Percentiles rank a stretch among this genome's conserved stretches.
These are phyloP conservation scores for Neophaeococcomyces mojaviensis DNA, from an alignment of 2,329 filamentous ascomycete species.

Conservation along the genomic window DNA sequence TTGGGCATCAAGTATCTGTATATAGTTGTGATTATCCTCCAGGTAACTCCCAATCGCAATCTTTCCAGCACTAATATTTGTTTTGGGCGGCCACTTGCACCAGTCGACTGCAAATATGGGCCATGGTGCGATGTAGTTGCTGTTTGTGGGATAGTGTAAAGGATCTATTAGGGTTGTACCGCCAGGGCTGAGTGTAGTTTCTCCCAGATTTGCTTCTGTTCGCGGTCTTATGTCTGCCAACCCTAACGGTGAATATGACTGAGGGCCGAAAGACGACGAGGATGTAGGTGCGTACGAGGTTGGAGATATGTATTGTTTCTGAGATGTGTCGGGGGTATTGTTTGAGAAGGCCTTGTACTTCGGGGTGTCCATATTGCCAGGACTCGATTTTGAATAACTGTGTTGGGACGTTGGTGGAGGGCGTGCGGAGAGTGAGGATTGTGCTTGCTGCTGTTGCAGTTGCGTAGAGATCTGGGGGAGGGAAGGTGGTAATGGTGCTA, in stretches of 20 bases:
- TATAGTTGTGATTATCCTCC: slow-evolving; percentile 97
- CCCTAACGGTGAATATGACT: slow-evolving; percentile 79
- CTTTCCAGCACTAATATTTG: slow-evolving; percentile 68
- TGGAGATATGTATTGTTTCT: slow-evolving; percentile 53
- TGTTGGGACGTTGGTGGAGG: slow-evolving; percentile 60
- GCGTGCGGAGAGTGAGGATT: slow-evolving; percentile 52
- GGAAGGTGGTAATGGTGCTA: slow-evolving; percentile 52
- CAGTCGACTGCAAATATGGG: slow-evolving; percentile 95
- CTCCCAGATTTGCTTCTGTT: slow-evolving; percentile 71
- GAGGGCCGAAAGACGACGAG: slow-evolving; percentile 38
- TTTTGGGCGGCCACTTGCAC: slow-evolving; percentile 91
- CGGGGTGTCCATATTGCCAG: slow-evolving; percentile 53
- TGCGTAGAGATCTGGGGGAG: slow-evolving; percentile 43
- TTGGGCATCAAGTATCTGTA: slow-evolving; percentile 93
- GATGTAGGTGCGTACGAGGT: slow-evolving; percentile 23
- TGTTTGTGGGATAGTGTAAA: slow-evolving; percentile 62
- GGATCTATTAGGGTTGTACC: slow-evolving; percentile 58
- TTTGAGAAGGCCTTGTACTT: slow-evolving; percentile 55
- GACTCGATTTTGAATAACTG: slow-evolving; percentile 78
- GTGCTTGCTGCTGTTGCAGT: slow-evolving; percentile 27
- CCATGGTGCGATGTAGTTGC: slow-evolving; percentile 92
- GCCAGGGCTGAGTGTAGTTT: slow-evolving; percentile 56
- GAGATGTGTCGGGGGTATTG: slow-evolving; percentile 54
- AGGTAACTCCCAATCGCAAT: slow-evolving; percentile 92
- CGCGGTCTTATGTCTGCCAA: slow-evolving; percentile 85